phyloP scores from a whole-genome alignment of 2,329 filamentous ascomycete genomes.

The Blumeriella jaapii region DNA sequence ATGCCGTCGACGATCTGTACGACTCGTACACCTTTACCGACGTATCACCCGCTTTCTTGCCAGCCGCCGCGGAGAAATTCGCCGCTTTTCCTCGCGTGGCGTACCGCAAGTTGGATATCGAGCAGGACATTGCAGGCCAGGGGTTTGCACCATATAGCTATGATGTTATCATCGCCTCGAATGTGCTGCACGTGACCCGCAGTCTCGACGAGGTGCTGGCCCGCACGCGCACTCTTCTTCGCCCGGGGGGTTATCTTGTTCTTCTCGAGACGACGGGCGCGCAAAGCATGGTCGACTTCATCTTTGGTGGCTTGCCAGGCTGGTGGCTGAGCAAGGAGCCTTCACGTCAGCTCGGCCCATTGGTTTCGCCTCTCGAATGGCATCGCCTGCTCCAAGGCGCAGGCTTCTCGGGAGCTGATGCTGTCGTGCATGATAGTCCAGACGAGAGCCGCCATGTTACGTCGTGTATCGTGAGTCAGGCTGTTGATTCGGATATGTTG shows the following conservation, averaged over 20 bases:
- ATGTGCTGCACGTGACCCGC: conserved; percentile 31
- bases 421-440: not conserved
- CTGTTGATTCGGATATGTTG: not conserved
- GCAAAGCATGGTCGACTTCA: no score
- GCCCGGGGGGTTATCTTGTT: no score
- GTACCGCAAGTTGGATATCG: conserved; percentile 29
- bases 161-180: conserved; percentile 31
- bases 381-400: conserved; percentile 1
- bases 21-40: conserved; percentile 35
- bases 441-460: not conserved
- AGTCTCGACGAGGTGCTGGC: no score
- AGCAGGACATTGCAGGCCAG: conserved; percentile 22
- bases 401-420: conserved; percentile 4
- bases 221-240: no score
- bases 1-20: conserved; percentile 23
- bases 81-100: conserved; percentile 20
- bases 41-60: conserved; percentile 32
- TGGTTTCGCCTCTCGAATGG: conserved; percentile 3
- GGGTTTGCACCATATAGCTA: conserved; percentile 26
- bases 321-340: conserved; percentile 3
- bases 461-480: not conserved
- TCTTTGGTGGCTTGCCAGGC: no score
- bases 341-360: not conserved
- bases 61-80: conserved; percentile 25
- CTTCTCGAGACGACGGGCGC: no score